Evolutionary conservation across 208 protist species (phyloP).

Genomic region (Angomonas ambiguus): DNA sequence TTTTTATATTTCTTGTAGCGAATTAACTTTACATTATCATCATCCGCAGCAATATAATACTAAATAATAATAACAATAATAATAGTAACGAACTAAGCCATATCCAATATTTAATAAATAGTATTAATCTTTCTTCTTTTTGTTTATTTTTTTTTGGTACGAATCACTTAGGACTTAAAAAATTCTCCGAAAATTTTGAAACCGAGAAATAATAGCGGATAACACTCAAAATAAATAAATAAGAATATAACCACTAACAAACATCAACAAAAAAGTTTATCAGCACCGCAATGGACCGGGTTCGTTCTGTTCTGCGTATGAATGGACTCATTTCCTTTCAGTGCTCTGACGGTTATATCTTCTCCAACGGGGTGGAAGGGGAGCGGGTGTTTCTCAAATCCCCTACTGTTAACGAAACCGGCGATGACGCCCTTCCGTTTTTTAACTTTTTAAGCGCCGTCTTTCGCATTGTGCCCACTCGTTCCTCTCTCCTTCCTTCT

Average conservation of each 20-base stretch:
- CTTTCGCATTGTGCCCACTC: slow-evolving; percentile 45
- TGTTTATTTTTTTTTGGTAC: background rate
- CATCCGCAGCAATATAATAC: background rate
- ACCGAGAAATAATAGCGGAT: slow-evolving; percentile 9
- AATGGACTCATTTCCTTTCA: slow-evolving; percentile 53
- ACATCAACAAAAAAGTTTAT: slow-evolving; percentile 15
- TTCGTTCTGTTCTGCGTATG: slow-evolving; percentile 41
- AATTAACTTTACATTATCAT: no score
- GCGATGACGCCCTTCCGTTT: slow-evolving; percentile 44
- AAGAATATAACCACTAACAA: background rate
- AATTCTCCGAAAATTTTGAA: no score
- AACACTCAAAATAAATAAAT: background rate
- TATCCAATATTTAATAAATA: background rate
- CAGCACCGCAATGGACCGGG: no score
- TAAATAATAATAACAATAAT: slow-evolving; percentile 8
- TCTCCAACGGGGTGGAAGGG: slow-evolving; percentile 34
- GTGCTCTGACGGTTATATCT: slow-evolving; percentile 66
- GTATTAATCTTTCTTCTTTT: background rate
- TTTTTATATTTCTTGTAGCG: background rate
- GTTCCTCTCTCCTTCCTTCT: slow-evolving; percentile 13
- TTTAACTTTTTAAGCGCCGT: slow-evolving; percentile 52
- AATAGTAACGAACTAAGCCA: background rate
- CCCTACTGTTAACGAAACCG: slow-evolving; percentile 26
- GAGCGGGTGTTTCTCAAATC: slow-evolving; percentile 47
- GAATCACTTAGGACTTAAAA: background rate